Percentiles rank a stretch among this genome's conserved stretches.
phyloP scores from a whole-genome alignment of 1,284 basidiomycete genomes.

The Ustilago cynodontis region DNA sequence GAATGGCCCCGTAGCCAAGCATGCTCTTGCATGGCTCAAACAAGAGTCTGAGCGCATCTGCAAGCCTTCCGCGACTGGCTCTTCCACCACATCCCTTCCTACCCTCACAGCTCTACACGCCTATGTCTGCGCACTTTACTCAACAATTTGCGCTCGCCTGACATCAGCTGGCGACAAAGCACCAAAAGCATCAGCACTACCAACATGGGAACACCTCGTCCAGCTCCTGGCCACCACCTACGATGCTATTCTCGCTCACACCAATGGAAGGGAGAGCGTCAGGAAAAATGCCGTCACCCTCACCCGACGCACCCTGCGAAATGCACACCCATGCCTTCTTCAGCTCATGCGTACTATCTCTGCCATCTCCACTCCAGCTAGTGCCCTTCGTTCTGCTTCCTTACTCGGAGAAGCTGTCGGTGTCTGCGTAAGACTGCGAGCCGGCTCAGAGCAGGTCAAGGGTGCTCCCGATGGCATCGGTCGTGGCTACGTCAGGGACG shows the following conservation, averaged over 20 bases:
- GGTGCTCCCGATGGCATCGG: slow-evolving; percentile 52
- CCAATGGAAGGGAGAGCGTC: slow-evolving; percentile 23
- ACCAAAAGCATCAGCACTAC: slow-evolving; percentile 11
- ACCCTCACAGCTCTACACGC: slow-evolving; percentile 80
- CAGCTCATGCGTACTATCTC: slow-evolving; percentile 44
- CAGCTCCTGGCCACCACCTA: slow-evolving; percentile 52
- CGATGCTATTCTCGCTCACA: slow-evolving; percentile 45
- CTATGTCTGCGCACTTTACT: slow-evolving; percentile 80
- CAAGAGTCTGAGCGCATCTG: slow-evolving; percentile 74
- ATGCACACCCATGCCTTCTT: slow-evolving; percentile 46
- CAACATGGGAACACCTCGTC: slow-evolving; percentile 43
- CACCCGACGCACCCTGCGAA: slow-evolving; percentile 49
- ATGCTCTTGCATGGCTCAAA: slow-evolving; percentile 79
- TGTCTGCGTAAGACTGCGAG: slow-evolving; percentile 54
- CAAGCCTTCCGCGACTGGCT: slow-evolving; percentile 36
- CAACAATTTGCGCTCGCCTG: slow-evolving; percentile 71
- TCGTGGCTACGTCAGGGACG: slow-evolving; percentile 33
- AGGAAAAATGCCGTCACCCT: slow-evolving; percentile 38
- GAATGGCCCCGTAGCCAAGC: slow-evolving; percentile 75
- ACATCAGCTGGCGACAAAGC: slow-evolving; percentile 39
- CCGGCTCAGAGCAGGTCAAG: slow-evolving; percentile 53
- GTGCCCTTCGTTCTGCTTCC: slow-evolving; percentile 41
- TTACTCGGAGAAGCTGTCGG: slow-evolving; percentile 58
- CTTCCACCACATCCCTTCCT: slow-evolving; percentile 53
- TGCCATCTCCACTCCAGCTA: slow-evolving; percentile 31